Evolutionary conservation across 108 stramenopile species (phyloP).

Genomic region (Cyclotella baltica): DNA sequence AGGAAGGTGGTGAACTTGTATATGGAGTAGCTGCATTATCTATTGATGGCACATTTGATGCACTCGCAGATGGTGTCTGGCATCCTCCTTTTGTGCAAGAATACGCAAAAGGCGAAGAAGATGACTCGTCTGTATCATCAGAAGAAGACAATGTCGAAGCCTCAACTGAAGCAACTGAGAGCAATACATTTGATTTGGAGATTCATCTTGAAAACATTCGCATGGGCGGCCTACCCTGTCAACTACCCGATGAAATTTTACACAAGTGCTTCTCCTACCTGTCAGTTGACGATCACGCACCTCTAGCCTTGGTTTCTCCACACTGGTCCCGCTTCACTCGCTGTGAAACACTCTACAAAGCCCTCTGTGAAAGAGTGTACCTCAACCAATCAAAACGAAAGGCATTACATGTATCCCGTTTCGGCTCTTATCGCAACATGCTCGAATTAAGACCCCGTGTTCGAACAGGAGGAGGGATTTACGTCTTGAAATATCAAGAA

Average conservation of each 20-base stretch:
- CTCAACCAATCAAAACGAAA: conserved; percentile 77
- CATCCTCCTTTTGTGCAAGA: conserved; percentile 28
- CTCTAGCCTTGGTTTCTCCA: conserved; percentile 70
- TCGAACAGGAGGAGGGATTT: conserved; percentile 75
- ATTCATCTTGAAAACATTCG: conserved; percentile 56
- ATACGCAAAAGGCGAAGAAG: conserved; percentile 51
- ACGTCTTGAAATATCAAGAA: conserved; percentile 72
- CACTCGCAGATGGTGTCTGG: conserved; percentile 1
- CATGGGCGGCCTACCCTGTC: conserved; percentile 64
- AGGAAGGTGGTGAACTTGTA: neutral
- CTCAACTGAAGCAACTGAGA: neutral
- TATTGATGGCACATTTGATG: neutral
- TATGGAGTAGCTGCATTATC: neutral
- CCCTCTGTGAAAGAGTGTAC: conserved; percentile 77
- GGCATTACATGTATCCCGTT: conserved; percentile 66
- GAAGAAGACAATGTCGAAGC: conserved; percentile 22
- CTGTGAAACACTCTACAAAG: conserved; percentile 74
- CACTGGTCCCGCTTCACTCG: conserved; percentile 83
- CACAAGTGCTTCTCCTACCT: conserved; percentile 73
- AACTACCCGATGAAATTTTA: conserved; percentile 77
- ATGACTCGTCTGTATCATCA: conserved; percentile 52
- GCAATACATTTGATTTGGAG: conserved; percentile 28
- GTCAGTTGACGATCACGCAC: conserved; percentile 69
- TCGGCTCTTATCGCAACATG: conserved; percentile 79
- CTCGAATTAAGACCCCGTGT: conserved; percentile 78